Evolutionary conservation across 2,329 filamentous ascomycete species (phyloP), one percentile per base, ranked within the genome.

Genomic region (Nothophaeocryptopus gaeumannii): DNA sequence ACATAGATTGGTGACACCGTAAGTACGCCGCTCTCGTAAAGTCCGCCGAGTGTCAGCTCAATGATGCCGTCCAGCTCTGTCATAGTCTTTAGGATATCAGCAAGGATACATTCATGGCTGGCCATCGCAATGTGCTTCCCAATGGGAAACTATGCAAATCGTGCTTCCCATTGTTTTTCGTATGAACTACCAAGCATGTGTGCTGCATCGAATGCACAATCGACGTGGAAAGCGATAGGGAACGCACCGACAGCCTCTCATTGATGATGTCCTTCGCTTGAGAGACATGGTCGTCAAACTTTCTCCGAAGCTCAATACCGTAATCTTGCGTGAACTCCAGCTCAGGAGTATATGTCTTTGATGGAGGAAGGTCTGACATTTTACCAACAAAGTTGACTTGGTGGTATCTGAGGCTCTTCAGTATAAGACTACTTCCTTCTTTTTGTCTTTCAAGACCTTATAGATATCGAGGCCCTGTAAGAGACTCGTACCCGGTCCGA

Each of bases 301-400:
- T 9, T 20, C 3, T 29, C 16, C 20, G 38, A 15, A 12, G 12
- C 11, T 39, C 38, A 2, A 39, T 39, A 8, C 29, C 16, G 16
- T 39, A 39, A 9, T 39, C 29, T 26, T 39, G 38, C 38, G 13
- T 39, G 38, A 39, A 39, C 38, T 16, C 38, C 15, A 39, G 15
- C 9, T 16, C 15, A 10, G 13, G 15, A 39, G 29, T n/a, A 20
- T 15, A 20, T 16, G 38, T 29, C 15, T 39, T 39, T 2, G 38
- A 29, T 1, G 38, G 15, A 26, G 38, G 38, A 4, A 39, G 32
- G n/a, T 32, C 40, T 30, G 31, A n/a, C 40, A 43, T 43, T 16
- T 2, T 39, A 26, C 20, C 7, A 7, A 26, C 3, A 7, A 4
- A 26, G 20, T 26, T 26, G 20, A 4, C 20, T 26, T 26, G 7